Evolutionary conservation across 805 yeast species (phyloP).

Genomic region (Kluyveromyces starmeri): DNA sequence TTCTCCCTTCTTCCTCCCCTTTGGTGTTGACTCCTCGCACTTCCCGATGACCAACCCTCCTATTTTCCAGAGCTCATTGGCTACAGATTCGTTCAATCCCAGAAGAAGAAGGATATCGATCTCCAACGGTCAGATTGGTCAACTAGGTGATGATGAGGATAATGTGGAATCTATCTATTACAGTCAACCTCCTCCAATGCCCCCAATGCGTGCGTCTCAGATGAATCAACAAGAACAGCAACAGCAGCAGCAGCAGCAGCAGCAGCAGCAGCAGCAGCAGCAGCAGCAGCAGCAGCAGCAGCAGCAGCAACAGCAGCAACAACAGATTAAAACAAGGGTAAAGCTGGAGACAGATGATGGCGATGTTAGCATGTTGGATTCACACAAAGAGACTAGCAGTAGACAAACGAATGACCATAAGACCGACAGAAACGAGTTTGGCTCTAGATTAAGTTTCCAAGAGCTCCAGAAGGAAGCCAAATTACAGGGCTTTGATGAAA

Average conservation of each 20-base stretch:
- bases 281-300: slow-evolving; percentile 11
- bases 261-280: slow-evolving; percentile 7
- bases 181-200: slow-evolving; percentile 29
- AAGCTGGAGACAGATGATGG: slow-evolving; percentile 1
- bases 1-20: slow-evolving; percentile 37
- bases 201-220: slow-evolving; percentile 7
- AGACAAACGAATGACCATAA: background rate
- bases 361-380: slow-evolving; percentile 27
- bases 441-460: slow-evolving; percentile 18
- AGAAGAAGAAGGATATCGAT: slow-evolving; percentile 59
- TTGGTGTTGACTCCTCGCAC: slow-evolving; percentile 36
- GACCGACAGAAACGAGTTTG: slow-evolving; percentile 31
- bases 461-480: slow-evolving; percentile 7
- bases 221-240: background rate
- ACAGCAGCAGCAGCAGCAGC: slow-evolving; percentile 2
- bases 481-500: background rate
- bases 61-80: slow-evolving; percentile 36
- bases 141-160: slow-evolving; percentile 39
- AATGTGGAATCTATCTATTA: slow-evolving; percentile 32
- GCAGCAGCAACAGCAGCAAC: no score
- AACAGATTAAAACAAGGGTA: background rate
- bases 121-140: slow-evolving; percentile 80
- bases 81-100: slow-evolving; percentile 22
- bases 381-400: slow-evolving; percentile 28
- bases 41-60: slow-evolving; percentile 40